Conservation (phyloP, 306 rosid species). For the Calophaca sinica region DNA sequence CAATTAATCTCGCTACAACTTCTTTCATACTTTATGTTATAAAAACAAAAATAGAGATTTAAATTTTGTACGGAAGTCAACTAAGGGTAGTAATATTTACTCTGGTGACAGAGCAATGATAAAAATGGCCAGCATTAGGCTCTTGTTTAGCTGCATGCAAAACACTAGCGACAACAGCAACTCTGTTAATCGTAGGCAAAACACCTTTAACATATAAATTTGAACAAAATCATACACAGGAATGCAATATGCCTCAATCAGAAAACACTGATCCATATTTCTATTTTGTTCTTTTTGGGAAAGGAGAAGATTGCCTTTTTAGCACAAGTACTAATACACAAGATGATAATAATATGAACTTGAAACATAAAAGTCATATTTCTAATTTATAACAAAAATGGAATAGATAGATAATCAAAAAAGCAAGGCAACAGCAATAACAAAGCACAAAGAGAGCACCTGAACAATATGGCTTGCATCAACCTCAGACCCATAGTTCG, state of each 20-base stretch:
- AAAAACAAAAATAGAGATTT: slow-evolving; percentile 7
- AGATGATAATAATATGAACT: no score
- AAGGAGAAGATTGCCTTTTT: neutral
- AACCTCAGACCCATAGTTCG: slow-evolving; percentile 81
- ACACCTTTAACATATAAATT: slow-evolving; percentile 1
- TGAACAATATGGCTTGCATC: slow-evolving; percentile 92
- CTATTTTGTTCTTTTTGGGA: no score
- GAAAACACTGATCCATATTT: neutral
- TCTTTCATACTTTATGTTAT: slow-evolving; percentile 10
- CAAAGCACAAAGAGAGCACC: slow-evolving; percentile 53
- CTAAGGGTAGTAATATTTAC: neutral
- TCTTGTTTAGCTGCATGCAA: slow-evolving; percentile 8
- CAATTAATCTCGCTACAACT: slow-evolving; percentile 22
- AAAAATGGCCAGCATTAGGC: slow-evolving; percentile 23
- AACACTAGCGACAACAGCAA: slow-evolving; percentile 29
- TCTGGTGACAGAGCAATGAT: neutral
- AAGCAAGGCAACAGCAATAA: neutral
- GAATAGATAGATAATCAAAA: slow-evolving; percentile 32
- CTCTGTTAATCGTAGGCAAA: slow-evolving; percentile 26
- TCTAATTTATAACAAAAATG: neutral
- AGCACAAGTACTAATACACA: no score
- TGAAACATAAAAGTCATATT: neutral
- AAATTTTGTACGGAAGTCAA: neutral
- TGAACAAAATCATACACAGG: slow-evolving; percentile 10
- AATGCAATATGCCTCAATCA: neutral